Evolutionary conservation across 768 basidiomycete genomes (phyloP), one percentile per base, ranked within the genome.

Genomic region (Rhodotorula kratochvilovae): DNA sequence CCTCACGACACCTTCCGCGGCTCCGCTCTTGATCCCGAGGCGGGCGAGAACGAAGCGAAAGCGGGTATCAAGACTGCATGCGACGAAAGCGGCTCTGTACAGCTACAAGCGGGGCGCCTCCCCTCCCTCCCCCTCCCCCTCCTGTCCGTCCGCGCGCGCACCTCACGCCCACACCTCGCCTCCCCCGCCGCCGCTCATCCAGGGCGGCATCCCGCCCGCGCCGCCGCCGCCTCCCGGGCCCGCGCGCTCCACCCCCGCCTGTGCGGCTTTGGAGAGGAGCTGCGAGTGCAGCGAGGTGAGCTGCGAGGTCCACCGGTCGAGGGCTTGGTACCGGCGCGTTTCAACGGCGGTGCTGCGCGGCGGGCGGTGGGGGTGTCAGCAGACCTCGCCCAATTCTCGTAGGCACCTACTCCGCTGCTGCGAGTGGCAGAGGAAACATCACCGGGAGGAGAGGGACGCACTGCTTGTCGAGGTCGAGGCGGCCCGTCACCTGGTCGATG

Each of bases 401-500:
- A 5, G n/a, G n/a, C 53, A n/a, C 29, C n/a, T n/a, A n/a, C 19
- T 3, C 33, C 33, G 54, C 54, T 17, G 33, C 31, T 21, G 8
- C 33, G 54, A 36, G 21, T 33, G 35, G 13, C 33, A 3, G 17
- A 23, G 23, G 21, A 16, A 25, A 39, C 15, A 36, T 19, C 2
- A 17, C 33, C 45, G 56, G 5, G 62, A 58, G 70, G 31, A 19
- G 65, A 53, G 36, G 58, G 48, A 78, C 76, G 58, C 58, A 68
- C 63, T 65, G 51, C 56, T 31, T 59, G 48, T 74, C 73, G 42
- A 99, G 84, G 77, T 98, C 92, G 25, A 99, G 84, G 64, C 91
- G 84, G 85, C 93, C 93, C 48, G 90, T 87, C 50, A 96, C 92
- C 82, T 99, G 96, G 81, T 99, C 95, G 78, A 99, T 97, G 74